Percentiles rank a stretch among this genome's conserved stretches.
phyloP scores from a whole-genome alignment of 768 basidiomycete species.

The Leucocoprinus leucothites region DNA sequence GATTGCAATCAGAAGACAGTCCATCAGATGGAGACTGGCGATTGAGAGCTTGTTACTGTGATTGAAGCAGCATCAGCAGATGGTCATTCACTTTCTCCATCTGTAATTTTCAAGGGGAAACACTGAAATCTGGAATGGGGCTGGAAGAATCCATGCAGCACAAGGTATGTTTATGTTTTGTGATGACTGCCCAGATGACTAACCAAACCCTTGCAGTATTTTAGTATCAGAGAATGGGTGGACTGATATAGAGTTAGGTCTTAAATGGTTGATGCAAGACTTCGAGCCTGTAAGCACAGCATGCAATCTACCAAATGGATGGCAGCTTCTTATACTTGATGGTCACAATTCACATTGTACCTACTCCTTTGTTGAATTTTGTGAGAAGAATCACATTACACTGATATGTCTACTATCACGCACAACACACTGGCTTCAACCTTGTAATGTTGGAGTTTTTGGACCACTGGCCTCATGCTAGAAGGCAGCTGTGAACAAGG shows the following conservation, averaged over 20 bases:
- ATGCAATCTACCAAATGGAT: constrained; percentile 15
- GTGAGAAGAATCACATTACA: constrained; percentile 22
- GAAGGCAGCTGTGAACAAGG: neutral
- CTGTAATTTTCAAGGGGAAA: too few relatives aligned
- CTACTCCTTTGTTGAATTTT: constrained; percentile 24
- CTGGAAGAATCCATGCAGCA: too few relatives aligned
- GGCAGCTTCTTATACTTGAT: constrained; percentile 32
- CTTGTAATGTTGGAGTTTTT: constrained; percentile 34
- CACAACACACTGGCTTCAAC: constrained; percentile 34
- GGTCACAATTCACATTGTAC: constrained; percentile 36
- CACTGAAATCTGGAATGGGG: too few relatives aligned
- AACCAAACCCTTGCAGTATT: constrained; percentile 20
- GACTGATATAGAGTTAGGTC: constrained; percentile 25
- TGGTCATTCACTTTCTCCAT: too few relatives aligned
- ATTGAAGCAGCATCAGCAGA: too few relatives aligned
- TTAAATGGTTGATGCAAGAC: constrained; percentile 27
- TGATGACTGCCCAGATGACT: too few relatives aligned
- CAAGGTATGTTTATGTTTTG: too few relatives aligned
- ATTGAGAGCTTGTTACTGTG: too few relatives aligned
- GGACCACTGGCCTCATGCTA: constrained; percentile 21
- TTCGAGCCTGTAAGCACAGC: constrained; percentile 26
- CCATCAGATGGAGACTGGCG: neutral
- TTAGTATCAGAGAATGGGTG: constrained; percentile 34
- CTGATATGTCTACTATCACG: constrained; percentile 33
- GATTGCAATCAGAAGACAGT: neutral